Percentiles rank a stretch among this genome's conserved stretches.
Evolutionary conservation across 2,329 filamentous ascomycete species (phyloP).

Genomic region (Arthrobotrys sphaeroides): DNA sequence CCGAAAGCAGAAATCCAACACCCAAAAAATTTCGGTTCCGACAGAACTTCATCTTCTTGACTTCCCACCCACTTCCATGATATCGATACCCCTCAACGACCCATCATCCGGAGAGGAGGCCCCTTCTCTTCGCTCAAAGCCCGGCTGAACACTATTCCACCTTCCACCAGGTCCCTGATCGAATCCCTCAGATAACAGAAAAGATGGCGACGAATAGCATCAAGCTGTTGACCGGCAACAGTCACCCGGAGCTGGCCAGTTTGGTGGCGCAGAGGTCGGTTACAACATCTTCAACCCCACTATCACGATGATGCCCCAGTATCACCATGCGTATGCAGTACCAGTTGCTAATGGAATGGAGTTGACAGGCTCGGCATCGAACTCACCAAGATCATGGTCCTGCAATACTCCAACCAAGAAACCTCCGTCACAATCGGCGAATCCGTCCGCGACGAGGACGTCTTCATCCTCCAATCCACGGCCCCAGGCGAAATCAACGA

Average conservation of each 20-base stretch:
- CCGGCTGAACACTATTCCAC: background rate
- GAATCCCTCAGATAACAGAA: background rate
- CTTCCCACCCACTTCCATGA: background rate
- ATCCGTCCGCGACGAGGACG: constrained; percentile 94
- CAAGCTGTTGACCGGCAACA: constrained; percentile 79
- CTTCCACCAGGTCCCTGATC: background rate
- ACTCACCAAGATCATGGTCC: constrained; percentile 74
- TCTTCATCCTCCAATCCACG: constrained; percentile 96
- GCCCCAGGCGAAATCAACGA: constrained; percentile 91
- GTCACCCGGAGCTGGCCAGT: constrained; percentile 76
- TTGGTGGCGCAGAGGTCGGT: constrained; percentile 68
- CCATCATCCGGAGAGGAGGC: constrained; percentile 43
- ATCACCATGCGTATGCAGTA: no score
- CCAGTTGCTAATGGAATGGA: no score
- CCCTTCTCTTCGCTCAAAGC: constrained; percentile 37
- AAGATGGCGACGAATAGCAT: constrained; percentile 77
- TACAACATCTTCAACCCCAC: background rate
- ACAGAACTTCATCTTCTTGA: background rate
- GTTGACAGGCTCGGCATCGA: constrained; percentile 73
- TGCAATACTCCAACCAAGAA: constrained; percentile 88
- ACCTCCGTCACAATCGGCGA: constrained; percentile 94
- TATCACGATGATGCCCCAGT: background rate
- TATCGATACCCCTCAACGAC: constrained; percentile 47
- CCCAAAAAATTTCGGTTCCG: constrained; percentile 27
- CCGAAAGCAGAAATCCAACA: constrained; percentile 53